Percentiles rank a stretch among this genome's conserved stretches.
Conservation (phyloP, 257 asterid species). For the Przewalskia tangutica region DNA sequence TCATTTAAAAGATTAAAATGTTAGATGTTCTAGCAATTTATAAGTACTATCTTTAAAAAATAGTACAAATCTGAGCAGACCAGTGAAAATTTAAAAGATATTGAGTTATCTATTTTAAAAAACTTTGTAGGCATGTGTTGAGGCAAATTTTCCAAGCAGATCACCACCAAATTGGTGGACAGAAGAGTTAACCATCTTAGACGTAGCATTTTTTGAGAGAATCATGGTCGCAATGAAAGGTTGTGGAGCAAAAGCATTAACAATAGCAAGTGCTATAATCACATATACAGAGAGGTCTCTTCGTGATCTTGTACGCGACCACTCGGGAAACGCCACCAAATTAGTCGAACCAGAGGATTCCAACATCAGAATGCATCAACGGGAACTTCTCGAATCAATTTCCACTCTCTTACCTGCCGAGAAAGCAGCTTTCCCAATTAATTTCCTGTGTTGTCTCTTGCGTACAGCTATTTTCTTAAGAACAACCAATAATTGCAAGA, state of each 20-base stretch:
- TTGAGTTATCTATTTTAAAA: too few species aligned
- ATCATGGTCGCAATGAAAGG: conserved; percentile 50
- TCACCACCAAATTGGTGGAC: conserved; percentile 99
- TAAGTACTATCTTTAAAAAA: too few species aligned
- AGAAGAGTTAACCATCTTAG: conserved; percentile 77
- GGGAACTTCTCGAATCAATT: conserved; percentile 60
- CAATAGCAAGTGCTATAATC: conserved; percentile 70
- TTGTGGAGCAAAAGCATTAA: conserved; percentile 69
- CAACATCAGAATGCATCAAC: conserved; percentile 36
- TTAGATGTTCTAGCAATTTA: too few species aligned
- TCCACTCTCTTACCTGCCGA: conserved; percentile 56
- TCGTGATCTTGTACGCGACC: conserved; percentile 72
- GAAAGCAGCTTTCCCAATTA: conserved; percentile 67
- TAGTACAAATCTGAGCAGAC: too few species aligned
- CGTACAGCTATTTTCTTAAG: conserved; percentile 68
- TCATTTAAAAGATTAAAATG: too few species aligned
- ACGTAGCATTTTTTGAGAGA: conserved; percentile 48
- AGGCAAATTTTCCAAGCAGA: conserved; percentile 92
- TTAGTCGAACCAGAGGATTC: conserved; percentile 26
- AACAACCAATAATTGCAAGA: conserved; percentile 46
- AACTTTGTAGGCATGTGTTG: conserved; percentile 69
- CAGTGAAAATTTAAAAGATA: too few species aligned
- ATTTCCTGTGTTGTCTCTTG: conserved; percentile 77
- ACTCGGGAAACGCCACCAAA: conserved; percentile 44
- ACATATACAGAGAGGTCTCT: conserved; percentile 71